Percentiles rank a stretch among this genome's conserved stretches.
phyloP scores from a whole-genome alignment of 345 rosid genomes.

The Corchorus olitorius region DNA sequence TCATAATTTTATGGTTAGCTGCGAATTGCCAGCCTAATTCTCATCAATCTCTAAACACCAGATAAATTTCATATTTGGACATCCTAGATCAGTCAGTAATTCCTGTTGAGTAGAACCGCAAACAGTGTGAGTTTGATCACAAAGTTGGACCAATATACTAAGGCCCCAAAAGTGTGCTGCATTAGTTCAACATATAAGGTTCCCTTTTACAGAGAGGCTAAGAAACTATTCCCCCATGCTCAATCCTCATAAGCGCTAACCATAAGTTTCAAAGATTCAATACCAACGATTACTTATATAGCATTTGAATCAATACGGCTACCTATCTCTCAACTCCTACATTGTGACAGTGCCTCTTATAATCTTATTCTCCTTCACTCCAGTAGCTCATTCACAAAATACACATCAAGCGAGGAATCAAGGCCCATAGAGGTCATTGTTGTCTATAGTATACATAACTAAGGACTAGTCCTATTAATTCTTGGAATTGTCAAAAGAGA shows the following conservation, averaged over 20 bases:
- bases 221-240: not conserved
- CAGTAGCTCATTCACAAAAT: not conserved
- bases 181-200: not conserved
- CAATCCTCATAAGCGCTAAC: not conserved
- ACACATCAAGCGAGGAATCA: constrained; percentile 3
- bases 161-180: not conserved
- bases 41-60: not conserved
- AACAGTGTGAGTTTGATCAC: not conserved
- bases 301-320: not conserved
- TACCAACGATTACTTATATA: not conserved
- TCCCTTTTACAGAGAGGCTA: not conserved
- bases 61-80: not conserved
- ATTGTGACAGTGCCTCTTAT: not conserved
- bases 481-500: not conserved
- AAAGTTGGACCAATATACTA: not conserved
- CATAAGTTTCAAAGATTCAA: constrained; percentile 6
- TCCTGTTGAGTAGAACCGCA: not conserved
- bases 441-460: not conserved
- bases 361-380: not conserved
- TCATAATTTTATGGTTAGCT: not conserved
- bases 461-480: not conserved
- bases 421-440: constrained; percentile 1
- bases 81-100: not conserved
- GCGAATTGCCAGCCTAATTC: not conserved
- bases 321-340: not conserved